Evolutionary conservation across 495 filamentous ascomycete species (phyloP), one percentile per base, ranked within the genome.

Genomic region (Sabuloglossum arenarium): DNA sequence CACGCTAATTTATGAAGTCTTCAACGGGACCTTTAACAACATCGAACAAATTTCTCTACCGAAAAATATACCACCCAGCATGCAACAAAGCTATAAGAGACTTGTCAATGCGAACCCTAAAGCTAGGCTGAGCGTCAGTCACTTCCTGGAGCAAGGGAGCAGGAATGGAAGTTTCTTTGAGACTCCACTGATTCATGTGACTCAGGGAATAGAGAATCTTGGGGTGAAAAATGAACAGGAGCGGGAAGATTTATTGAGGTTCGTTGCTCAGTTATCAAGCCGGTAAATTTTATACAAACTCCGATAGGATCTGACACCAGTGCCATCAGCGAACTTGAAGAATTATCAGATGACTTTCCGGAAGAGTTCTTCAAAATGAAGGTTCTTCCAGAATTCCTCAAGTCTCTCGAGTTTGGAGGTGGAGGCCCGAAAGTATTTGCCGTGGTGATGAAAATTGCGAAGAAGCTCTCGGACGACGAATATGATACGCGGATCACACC

Each of bases 321-420:
- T 4, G 24, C 6, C 27, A 47, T 21, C 50, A 91, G 85, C 64
- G 84, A 93, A 66, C 76, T 98, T 4, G 87, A 94, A 61, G 74
- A 84, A 51, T 76, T 93, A 5, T 82, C 86, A 0, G 87, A 94
- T 59, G 88, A 96, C 65, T 95, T 97, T 60, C 91, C 91, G 0
- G 91, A 96, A 62, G 89, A 95, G 55, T 98, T 91, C 65, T 91
- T 96, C 72, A 94, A 89, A 65, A 85, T 91, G 79, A 98, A 97
- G 62, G 79, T 97, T 11, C 75, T 98, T 16, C 91, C 91, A 0
- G 91, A 97, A 65, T 71, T 98, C n/a, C 73, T 98, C 0, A 97
- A 96, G 62, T 91, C 88, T 0, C 87, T 98, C 9, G 91, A 98
- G 62, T 98, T 95, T 68, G 93, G 91, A 25, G 91, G 91, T 25